These are phyloP conservation scores for Diaporthe australafricana DNA, from an alignment of 2,329 filamentous ascomycete genomes.

Conservation along the genomic window DNA sequence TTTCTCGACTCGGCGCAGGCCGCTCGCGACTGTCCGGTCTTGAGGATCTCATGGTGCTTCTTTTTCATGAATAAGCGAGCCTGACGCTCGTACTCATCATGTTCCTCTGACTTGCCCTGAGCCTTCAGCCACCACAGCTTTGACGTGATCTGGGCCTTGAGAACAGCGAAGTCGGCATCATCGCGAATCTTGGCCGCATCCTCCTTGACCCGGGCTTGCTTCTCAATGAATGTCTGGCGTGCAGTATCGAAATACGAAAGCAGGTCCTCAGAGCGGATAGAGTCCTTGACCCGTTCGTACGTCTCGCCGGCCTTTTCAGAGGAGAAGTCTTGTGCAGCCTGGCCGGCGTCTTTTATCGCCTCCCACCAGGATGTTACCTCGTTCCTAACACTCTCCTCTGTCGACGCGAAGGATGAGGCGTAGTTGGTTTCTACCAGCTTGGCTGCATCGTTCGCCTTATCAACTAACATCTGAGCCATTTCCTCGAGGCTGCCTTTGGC, in stretches of 20 bases:
- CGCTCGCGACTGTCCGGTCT: constrained; percentile 44
- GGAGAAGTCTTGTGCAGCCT: constrained; percentile 40
- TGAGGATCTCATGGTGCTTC: constrained; percentile 49
- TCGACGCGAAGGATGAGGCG: constrained; percentile 45
- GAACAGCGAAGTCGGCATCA: constrained; percentile 57
- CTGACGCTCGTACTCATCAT: constrained; percentile 58
- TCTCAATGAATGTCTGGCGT: constrained; percentile 48
- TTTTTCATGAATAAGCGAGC: constrained; percentile 56
- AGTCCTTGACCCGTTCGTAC: constrained; percentile 42
- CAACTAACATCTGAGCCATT: constrained; percentile 55
- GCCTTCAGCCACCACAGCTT: constrained; percentile 68
- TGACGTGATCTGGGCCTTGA: constrained; percentile 66
- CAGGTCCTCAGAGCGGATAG: constrained; percentile 41
- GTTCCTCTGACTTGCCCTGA: constrained; percentile 60
- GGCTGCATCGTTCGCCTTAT: constrained; percentile 51
- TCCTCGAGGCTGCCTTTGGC: constrained; percentile 53
- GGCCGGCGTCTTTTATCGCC: constrained; percentile 44
- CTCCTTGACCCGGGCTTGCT: constrained; percentile 41
- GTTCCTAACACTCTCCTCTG: constrained; percentile 46
- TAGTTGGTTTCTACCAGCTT: constrained; percentile 44
- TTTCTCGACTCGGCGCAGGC: constrained; percentile 6
- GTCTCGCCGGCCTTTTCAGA: constrained; percentile 41
- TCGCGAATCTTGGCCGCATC: constrained; percentile 46
- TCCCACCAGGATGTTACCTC: constrained; percentile 46
- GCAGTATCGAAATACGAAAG: constrained; percentile 44